These are phyloP conservation scores for Berkeleyomyces basicola DNA, from an alignment of 2,329 filamentous ascomycete species.

Conservation along the genomic window DNA sequence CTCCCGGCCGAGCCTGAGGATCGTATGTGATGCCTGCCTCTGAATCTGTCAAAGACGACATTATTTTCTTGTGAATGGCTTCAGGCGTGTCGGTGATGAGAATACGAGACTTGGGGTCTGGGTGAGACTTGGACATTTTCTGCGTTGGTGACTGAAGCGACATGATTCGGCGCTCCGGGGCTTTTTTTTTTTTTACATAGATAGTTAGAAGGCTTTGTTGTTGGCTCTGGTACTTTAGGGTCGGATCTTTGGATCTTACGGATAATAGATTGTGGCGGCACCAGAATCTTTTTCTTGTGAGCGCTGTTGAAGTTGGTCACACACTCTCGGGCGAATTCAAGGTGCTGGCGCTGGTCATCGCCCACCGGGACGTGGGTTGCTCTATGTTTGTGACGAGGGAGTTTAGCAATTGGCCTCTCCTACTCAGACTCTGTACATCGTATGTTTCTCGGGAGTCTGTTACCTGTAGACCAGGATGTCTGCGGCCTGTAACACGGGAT, in stretches of 20 bases:
- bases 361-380: slow-evolving; percentile 92
- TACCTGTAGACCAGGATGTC: slow-evolving; percentile 78
- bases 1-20: slow-evolving; percentile 51
- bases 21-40: slow-evolving; percentile 54
- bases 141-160: slow-evolving; percentile 58
- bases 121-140: slow-evolving; percentile 92
- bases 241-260: slow-evolving; percentile 30
- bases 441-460: background rate
- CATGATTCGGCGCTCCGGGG: slow-evolving; percentile 76
- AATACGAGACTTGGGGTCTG: slow-evolving; percentile 57
- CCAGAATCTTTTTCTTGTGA: slow-evolving; percentile 43
- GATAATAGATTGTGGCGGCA: slow-evolving; percentile 52
- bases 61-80: slow-evolving; percentile 53
- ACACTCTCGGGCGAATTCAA: slow-evolving; percentile 80
- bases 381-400: slow-evolving; percentile 23
- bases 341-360: slow-evolving; percentile 85
- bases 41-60: slow-evolving; percentile 61
- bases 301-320: slow-evolving; percentile 73
- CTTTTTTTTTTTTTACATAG: slow-evolving; percentile 24
- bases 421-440: no score
- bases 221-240: background rate
- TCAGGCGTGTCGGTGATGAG: slow-evolving; percentile 56
- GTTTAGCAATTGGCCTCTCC: background rate
- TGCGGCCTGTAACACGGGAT: slow-evolving; percentile 87
- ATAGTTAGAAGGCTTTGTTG: background rate